A percentile compares a stretch with the other conserved stretches of the same genome.
Evolutionary conservation across 2,329 filamentous ascomycete genomes (phyloP).

Genomic region (Decorospora gaudefroyi): DNA sequence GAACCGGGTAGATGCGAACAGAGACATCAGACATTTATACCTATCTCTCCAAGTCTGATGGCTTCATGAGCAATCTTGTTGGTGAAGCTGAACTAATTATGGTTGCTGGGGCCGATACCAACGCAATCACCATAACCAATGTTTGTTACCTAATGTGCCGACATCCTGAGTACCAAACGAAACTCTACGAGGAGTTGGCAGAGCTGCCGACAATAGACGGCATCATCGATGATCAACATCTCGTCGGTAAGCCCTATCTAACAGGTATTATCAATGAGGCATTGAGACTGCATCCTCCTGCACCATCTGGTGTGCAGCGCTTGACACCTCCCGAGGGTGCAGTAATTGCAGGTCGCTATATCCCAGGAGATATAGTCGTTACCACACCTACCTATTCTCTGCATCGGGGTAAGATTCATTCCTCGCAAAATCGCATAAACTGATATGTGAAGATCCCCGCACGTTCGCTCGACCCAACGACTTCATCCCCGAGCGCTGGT

Average conservation of each 20-base stretch:
- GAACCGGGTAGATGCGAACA: slow-evolving; percentile 9
- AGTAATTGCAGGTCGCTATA: slow-evolving; percentile 18
- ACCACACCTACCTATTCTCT: slow-evolving; percentile 20
- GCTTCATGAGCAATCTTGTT: slow-evolving; percentile 5
- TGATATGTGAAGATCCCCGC: slow-evolving; percentile 11
- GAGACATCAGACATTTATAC: slow-evolving; percentile 19
- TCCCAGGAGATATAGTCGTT: slow-evolving; percentile 30
- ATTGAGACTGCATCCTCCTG: slow-evolving; percentile 24
- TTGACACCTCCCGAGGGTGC: slow-evolving; percentile 31
- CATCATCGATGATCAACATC: slow-evolving; percentile 8
- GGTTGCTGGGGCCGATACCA: slow-evolving; percentile 56
- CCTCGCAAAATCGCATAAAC: neutral
- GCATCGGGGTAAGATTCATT: slow-evolving; percentile 9
- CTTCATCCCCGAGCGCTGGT: slow-evolving; percentile 27
- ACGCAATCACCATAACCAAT: slow-evolving; percentile 57
- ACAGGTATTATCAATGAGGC: slow-evolving; percentile 29
- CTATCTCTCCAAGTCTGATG: slow-evolving; percentile 14
- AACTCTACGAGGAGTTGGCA: slow-evolving; percentile 17
- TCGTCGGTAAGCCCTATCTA: slow-evolving; percentile 13
- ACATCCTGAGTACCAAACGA: slow-evolving; percentile 40
- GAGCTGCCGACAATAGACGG: slow-evolving; percentile 5
- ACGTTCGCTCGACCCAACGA: slow-evolving; percentile 20
- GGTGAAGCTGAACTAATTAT: slow-evolving; percentile 21
- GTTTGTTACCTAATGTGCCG: slow-evolving; percentile 56
- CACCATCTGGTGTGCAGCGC: slow-evolving; percentile 27